Evolutionary conservation across 352 stramenopile genomes (phyloP), one percentile per base, ranked within the genome.

Genomic region (Phytophthora vignae): DNA sequence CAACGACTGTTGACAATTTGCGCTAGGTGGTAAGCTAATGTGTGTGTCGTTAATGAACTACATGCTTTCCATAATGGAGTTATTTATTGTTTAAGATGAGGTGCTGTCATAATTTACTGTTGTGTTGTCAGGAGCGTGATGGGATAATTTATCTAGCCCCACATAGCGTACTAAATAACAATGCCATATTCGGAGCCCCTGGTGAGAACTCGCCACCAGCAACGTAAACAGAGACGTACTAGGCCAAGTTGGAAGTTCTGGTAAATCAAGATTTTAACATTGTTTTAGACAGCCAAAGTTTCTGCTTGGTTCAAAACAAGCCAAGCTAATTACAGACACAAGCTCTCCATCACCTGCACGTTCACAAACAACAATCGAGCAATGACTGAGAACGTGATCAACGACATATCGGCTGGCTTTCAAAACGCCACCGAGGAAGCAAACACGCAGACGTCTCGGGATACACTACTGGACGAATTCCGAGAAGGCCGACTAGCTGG

Each of bases 401-500:
- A 25, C 25, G 19, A 27, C 19, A 53, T n/a, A 53, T 19, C 19
- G 2, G n/a, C 5, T 8, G 9, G n/a, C 8, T 27, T 27, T 52
- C 46, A 52, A 9, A 52, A 15, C 4, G n/a, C n/a, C n/a, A 27
- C 19, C 10, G 46, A 29, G 19, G 42, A 49, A 49, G 4, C 46
- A 27, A 27, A 7, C 46, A 19, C 25, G 10, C 46, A 53, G 9
- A 2, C 46, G n/a, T 44, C 46, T 2, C 19, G 36, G 33, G 71
- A 78, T 59, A 29, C 42, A 15, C 67, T 78, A 7, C 40, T 78
- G 21, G 61, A 69, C 15, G 71, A 75, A 27, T 78, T 75, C 21
- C 71, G 55, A 33, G 60, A 59, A 53, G 68, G 44, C 27, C 57
- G 55, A n/a, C n/a, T 40, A 9, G 19, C 33, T 31, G 49, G 52